Base-by-base conservation (phyloP, 306 rosid species). In the Vicia villosa region DNA sequence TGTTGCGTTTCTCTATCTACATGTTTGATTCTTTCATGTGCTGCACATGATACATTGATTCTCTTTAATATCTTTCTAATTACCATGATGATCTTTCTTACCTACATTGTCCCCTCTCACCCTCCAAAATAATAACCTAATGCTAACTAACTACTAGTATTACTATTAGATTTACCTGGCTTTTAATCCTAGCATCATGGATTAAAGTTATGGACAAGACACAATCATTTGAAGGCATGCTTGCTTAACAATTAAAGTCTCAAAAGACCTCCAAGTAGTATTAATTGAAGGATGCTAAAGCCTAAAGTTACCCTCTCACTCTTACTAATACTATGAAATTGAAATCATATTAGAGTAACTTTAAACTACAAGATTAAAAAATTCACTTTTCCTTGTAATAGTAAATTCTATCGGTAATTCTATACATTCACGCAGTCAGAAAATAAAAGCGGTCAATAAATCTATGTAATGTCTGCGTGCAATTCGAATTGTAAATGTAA, bases 1-100 rank as follows among this genome's bases (percentile, higher is more conserved):
- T 80, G 83, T 74, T 70, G 11, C 17, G 63, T 73, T 65, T 72
- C 72, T 67, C 81, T 45, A 30, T 79, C 77, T 66, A 76, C 84
- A 74, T 51, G 43, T 62, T 69, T 71, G 70, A 70, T 86, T 78
- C 69, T 22, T 67, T 64, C 95, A 88, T 82, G 91, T 80, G 89
- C 83, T 22, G 59, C 82, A 76, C 90, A 78, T 78, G 87, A 66
- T 21, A 13, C 8, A 63, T 38, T 62, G 50, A 63, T 63, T 16
- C 24, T 16, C 62, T 42, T 77, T 73, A 80, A 63, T 58, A 49
- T 75, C 73, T 78, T 68, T 77, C 85, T 75, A 76, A 80, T 84
- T 74, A 83, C 70, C 80, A 83, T 70, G 60, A 81, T 86, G 49
- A 81, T 60, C 69, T 77, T 65, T 82, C 68, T 76, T 63, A 69